These are phyloP conservation scores for Monilinia polystroma DNA, from an alignment of 2,329 filamentous ascomycete genomes.

Conservation along the genomic window DNA sequence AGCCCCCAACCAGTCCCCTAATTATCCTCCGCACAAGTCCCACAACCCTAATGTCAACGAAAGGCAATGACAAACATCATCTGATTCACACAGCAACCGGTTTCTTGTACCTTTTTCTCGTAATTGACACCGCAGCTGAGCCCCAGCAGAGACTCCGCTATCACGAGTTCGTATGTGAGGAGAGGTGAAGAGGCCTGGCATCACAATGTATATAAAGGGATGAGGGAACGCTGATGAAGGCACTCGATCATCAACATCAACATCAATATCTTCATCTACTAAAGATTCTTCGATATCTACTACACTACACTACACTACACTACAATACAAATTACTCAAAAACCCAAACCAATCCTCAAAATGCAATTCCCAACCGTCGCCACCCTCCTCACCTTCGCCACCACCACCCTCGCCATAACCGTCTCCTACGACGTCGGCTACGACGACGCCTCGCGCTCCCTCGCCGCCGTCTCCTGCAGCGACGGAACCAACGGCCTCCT, in stretches of 20 bases:
- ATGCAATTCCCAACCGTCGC: not conserved
- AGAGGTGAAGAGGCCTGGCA: not conserved
- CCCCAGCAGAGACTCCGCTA: not conserved
- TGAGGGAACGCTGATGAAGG: not conserved
- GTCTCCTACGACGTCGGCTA: conserved; percentile 74
- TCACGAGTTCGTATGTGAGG: conserved; percentile 9
- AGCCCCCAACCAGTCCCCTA: too few species aligned
- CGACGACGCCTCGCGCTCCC: conserved; percentile 56
- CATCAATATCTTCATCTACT: not conserved
- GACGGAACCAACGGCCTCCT: conserved; percentile 67
- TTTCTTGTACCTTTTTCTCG: conserved; percentile 6
- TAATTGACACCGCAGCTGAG: not conserved
- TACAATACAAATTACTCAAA: not conserved
- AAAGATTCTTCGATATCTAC: not conserved
- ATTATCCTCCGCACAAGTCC: too few species aligned
- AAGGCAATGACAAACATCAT: not conserved
- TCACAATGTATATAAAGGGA: conserved; percentile 11
- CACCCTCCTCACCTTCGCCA: not conserved
- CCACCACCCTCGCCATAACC: conserved; percentile 36
- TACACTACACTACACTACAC: not conserved
- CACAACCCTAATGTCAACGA: too few species aligned
- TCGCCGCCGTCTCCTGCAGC: conserved; percentile 63
- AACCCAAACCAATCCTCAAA: not conserved
- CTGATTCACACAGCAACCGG: not conserved
- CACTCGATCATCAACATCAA: not conserved